Evolutionary conservation across 1,139 yeast genomes (phyloP), one percentile per base, ranked within the genome.

Genomic region (Williopsis jadinii): DNA sequence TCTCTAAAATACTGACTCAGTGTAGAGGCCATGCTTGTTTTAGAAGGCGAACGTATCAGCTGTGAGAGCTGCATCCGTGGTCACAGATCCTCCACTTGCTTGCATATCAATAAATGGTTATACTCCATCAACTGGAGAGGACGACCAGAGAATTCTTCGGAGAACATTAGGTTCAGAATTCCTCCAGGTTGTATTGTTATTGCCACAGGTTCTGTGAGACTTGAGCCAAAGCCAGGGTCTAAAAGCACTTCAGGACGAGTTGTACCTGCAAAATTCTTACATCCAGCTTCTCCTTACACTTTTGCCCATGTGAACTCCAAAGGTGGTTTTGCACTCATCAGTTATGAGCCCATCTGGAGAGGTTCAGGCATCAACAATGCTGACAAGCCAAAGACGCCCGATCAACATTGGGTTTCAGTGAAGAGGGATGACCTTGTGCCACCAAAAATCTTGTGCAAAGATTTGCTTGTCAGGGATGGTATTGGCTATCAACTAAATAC

Each of bases 31-130:
- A 90, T 92, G 97, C 87, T 92, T 44, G 67, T 87, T 38, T 86
- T 84, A 53, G 87, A 85, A 49, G 86, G 85, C 34, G 83, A 76
- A 53, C 86, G 92, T 56, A 85, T 85, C 60, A 88, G 96, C n/a
- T 92, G 96, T 60, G 75, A 80, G 46, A 83, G 81, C 55, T 92
- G 98, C 59, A 87, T 92, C 33, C 70, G 97, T 35, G 97, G 97
- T 15, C 98, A 92, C 59, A 66, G 98, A 35, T 84, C 96, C 4
- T 80, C 94, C 3, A 77, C 82, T 42, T 92, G 98, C 60, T 77
- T 77, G 44, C 98, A 92, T 61, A 77, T 84, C 37, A 70, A 75
- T 39, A 70, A 96, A 38, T 88, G 94, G 30, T 66, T 90, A 32
- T 78, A 87, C 15, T 87, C 86, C 53, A 96, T 90, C n/a, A 70